phyloP scores from a whole-genome alignment of 2,329 filamentous ascomycete genomes.

The Beauveria sp. region DNA sequence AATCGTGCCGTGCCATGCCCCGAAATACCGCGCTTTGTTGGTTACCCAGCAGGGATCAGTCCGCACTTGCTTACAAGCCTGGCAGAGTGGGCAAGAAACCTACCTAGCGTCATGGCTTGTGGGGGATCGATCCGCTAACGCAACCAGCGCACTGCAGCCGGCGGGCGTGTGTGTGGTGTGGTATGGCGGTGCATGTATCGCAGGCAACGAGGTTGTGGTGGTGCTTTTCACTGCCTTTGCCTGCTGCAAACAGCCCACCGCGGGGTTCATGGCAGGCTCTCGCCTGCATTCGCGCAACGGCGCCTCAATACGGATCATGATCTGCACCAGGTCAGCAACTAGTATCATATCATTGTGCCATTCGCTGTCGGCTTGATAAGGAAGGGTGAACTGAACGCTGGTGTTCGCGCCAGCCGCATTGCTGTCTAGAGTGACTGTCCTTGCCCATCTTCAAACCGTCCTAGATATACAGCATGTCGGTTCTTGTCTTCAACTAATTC shows the following conservation, averaged over 20 bases:
- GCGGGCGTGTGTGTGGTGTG: neutral
- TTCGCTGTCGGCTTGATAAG: too few relatives aligned
- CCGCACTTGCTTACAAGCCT: neutral
- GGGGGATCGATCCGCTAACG: constrained; percentile 9
- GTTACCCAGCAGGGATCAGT: neutral
- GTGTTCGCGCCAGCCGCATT: too few relatives aligned
- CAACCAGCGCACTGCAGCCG: neutral
- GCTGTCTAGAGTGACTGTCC: too few relatives aligned
- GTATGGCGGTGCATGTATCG: neutral
- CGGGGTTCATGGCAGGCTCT: neutral
- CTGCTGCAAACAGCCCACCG: neutral
- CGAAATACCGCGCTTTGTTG: neutral
- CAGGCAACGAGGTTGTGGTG: neutral
- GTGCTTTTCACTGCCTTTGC: neutral
- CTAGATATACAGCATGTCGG: too few relatives aligned
- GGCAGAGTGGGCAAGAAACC: neutral
- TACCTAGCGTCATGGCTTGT: neutral
- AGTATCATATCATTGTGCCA: too few relatives aligned
- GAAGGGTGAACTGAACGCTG: too few relatives aligned
- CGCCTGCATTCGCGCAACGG: neutral
- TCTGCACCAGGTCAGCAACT: neutral
- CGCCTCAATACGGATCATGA: neutral
- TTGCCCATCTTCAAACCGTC: too few relatives aligned
- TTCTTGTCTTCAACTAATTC: too few relatives aligned
- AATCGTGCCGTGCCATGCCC: neutral